Evolutionary conservation across 352 stramenopile genomes (phyloP).

Genomic region (Phytophthora pisi): DNA sequence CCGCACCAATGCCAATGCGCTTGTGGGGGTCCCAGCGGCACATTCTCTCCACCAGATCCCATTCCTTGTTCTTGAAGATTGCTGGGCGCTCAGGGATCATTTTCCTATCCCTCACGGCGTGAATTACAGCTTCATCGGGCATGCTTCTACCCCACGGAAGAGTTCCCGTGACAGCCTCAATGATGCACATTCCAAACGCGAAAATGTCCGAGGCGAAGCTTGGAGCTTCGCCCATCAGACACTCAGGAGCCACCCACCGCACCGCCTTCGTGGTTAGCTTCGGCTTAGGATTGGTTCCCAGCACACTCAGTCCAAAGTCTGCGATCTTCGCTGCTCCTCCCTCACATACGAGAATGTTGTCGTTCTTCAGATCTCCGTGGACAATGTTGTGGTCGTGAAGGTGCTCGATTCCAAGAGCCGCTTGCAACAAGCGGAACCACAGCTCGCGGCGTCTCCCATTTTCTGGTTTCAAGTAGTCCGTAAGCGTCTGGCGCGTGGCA

Average conservation of each 20-base stretch:
- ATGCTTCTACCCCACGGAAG: slow-evolving; percentile 25
- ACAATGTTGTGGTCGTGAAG: slow-evolving; percentile 41
- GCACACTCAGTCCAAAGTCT: slow-evolving; percentile 34
- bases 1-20: slow-evolving; percentile 34
- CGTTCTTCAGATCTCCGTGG: slow-evolving; percentile 39
- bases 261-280: slow-evolving; percentile 20
- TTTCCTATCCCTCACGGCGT: slow-evolving; percentile 24
- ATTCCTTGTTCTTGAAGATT: slow-evolving; percentile 32
- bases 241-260: slow-evolving; percentile 38
- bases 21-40: slow-evolving; percentile 25
- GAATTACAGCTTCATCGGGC: slow-evolving; percentile 12
- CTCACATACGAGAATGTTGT: slow-evolving; percentile 38
- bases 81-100: slow-evolving; percentile 21
- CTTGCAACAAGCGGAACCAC: slow-evolving; percentile 38
- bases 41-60: slow-evolving; percentile 35
- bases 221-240: slow-evolving; percentile 17
- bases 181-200: slow-evolving; percentile 46
- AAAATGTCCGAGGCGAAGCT: slow-evolving; percentile 40
- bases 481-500: slow-evolving; percentile 28
- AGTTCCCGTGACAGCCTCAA: slow-evolving; percentile 29
- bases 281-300: slow-evolving; percentile 19
- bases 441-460: slow-evolving; percentile 27
- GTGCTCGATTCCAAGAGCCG: slow-evolving; percentile 38
- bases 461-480: slow-evolving; percentile 26
- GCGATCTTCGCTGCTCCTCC: slow-evolving; percentile 39